These are phyloP conservation scores for Guyanaporus albipodus DNA, from an alignment of 768 basidiomycete genomes.

Conservation along the genomic window DNA sequence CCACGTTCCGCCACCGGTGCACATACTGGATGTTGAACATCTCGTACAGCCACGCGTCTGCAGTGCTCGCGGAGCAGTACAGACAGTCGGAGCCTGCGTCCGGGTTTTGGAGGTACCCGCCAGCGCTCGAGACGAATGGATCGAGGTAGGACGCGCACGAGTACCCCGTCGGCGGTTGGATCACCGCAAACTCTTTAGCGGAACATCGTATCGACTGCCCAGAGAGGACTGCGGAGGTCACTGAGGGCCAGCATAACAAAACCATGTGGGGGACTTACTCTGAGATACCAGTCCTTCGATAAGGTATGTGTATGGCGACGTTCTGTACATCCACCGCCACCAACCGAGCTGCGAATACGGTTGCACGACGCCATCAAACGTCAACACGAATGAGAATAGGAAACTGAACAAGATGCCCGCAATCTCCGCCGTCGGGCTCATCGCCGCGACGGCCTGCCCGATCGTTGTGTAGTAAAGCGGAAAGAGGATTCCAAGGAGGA, in stretches of 20 bases:
- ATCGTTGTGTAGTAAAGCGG: slow-evolving; percentile 62
- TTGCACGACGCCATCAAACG: slow-evolving; percentile 69
- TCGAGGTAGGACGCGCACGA: slow-evolving; percentile 46
- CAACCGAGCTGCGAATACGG: slow-evolving; percentile 58
- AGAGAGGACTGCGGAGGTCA: slow-evolving; percentile 41
- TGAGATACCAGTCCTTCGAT: slow-evolving; percentile 45
- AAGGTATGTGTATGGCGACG: slow-evolving; percentile 55
- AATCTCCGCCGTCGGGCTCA: slow-evolving; percentile 57
- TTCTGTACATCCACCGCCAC: slow-evolving; percentile 69
- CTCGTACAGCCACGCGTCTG: slow-evolving; percentile 45
- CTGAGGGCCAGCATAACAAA: no score
- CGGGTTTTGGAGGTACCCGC: slow-evolving; percentile 48
- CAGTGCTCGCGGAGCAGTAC: slow-evolving; percentile 55
- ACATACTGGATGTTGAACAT: slow-evolving; percentile 60
- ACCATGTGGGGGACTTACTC: no score
- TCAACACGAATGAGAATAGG: slow-evolving; percentile 59
- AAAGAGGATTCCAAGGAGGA: slow-evolving; percentile 51
- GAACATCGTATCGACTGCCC: slow-evolving; percentile 51
- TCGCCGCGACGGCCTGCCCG: slow-evolving; percentile 56
- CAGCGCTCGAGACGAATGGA: slow-evolving; percentile 37
- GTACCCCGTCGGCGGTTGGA: slow-evolving; percentile 45
- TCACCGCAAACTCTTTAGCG: slow-evolving; percentile 52
- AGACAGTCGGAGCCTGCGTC: slow-evolving; percentile 37
- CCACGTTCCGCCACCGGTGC: slow-evolving; percentile 46
- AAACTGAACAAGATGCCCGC: slow-evolving; percentile 55